Percentiles rank a stretch among this genome's conserved stretches.
These are phyloP conservation scores for Septoria linicola DNA, from an alignment of 2,329 filamentous ascomycete genomes.

Conservation along the genomic window DNA sequence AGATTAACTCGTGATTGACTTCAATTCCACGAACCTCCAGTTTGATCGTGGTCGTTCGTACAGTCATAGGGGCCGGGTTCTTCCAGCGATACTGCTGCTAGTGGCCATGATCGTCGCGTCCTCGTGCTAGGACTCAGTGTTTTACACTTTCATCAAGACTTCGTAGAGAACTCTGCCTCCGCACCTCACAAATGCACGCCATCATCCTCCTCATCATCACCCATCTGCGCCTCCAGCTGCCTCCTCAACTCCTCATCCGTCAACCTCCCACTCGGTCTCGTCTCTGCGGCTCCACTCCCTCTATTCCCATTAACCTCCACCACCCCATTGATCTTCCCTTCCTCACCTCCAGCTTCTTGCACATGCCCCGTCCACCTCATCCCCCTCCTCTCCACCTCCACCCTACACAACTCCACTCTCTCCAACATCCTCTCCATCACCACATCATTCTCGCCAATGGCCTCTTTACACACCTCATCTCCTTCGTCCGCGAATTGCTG, in stretches of 20 bases:
- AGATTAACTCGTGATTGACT: no score
- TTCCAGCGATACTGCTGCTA: no score
- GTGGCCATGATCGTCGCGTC: no score
- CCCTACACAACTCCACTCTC: slow-evolving; percentile 62
- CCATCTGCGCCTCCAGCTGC: slow-evolving; percentile 57
- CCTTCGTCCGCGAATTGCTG: slow-evolving; percentile 64
- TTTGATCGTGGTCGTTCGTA: no score
- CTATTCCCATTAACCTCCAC: slow-evolving; percentile 25
- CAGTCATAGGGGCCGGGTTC: no score
- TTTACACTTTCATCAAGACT: no score
- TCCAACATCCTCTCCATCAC: slow-evolving; percentile 69
- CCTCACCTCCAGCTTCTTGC: slow-evolving; percentile 23
- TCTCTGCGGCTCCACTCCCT: slow-evolving; percentile 12
- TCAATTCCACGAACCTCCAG: no score
- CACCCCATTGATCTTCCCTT: slow-evolving; percentile 24
- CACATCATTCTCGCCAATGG: slow-evolving; percentile 67
- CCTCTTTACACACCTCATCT: slow-evolving; percentile 69
- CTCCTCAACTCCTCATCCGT: slow-evolving; percentile 60
- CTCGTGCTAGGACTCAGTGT: no score
- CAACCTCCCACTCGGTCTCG: slow-evolving; percentile 47
- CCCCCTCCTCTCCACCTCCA: slow-evolving; percentile 64
- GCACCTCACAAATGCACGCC: slow-evolving; percentile 66
- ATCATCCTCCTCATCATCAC: slow-evolving; percentile 49
- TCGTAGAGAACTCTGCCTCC: no score
- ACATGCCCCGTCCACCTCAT: slow-evolving; percentile 49